Percentiles rank a stretch among this genome's conserved stretches.
Conservation (phyloP, 176 grass and related monocot species). For the Cocos nucifera region DNA sequence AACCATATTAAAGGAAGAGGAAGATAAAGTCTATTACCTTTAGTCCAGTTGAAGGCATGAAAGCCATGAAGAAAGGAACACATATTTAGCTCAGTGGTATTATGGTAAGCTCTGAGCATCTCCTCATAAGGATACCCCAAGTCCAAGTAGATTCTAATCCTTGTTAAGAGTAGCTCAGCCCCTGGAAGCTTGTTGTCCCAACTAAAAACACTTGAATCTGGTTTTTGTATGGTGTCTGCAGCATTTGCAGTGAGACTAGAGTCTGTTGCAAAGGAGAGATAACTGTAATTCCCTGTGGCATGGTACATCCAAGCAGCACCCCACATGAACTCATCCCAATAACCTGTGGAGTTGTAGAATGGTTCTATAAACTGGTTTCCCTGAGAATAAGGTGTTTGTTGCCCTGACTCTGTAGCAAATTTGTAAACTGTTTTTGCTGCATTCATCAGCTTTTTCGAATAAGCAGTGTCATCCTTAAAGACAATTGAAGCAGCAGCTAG, state of each 20-base stretch:
- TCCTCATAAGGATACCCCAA: constrained; percentile 13
- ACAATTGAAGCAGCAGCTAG: constrained; percentile 19
- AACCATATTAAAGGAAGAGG: no score
- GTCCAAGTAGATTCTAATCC: constrained; percentile 18
- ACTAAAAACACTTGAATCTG: constrained; percentile 15
- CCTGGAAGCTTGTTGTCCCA: constrained; percentile 30
- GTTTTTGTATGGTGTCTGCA: neutral
- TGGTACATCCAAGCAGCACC: constrained; percentile 19
- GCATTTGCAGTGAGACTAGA: neutral
- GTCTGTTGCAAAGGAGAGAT: constrained; percentile 11
- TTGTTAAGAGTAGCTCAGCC: constrained; percentile 16
- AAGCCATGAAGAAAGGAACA: constrained; percentile 6
- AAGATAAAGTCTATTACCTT: neutral
- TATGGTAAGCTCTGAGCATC: constrained; percentile 12
- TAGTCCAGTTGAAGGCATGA: constrained; percentile 18
- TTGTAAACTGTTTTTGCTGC: constrained; percentile 11
- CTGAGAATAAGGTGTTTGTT: neutral
- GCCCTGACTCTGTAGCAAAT: constrained; percentile 10
- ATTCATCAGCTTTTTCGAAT: constrained; percentile 9
- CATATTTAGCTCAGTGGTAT: constrained; percentile 6
- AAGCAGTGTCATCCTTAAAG: constrained; percentile 4
- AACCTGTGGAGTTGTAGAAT: constrained; percentile 23
- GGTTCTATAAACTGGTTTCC: constrained; percentile 9
- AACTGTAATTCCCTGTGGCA: constrained; percentile 20
- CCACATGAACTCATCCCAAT: constrained; percentile 24